Base-by-base conservation (phyloP, 129 eudicot species). In the Pseudognaphalium luteoalbum region DNA sequence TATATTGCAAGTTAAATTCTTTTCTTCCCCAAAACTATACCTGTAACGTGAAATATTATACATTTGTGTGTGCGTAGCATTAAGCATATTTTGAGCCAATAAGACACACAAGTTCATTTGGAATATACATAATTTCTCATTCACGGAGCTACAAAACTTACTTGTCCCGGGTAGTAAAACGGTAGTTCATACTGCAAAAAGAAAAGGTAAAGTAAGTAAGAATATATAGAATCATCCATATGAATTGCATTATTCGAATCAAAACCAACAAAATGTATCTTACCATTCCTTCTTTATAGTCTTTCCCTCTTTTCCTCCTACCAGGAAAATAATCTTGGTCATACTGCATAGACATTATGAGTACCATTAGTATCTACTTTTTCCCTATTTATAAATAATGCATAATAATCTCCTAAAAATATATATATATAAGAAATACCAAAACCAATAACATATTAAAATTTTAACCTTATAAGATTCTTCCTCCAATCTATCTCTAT, bases 261-360 rank as follows among this genome's bases (percentile, higher is more conserved):
- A 19, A 66, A 66, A 73, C 29, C 14, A 15, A 25, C 6, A 70
- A 21, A 59, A 15, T 56, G 41, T n/a, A 59, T 61, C 89, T 74
- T 83, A 91, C 99, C 99, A 95, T 95, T 83, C 91, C 99, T 76
- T 95, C 95, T 79, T 86, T 79, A 76, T 91, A 95, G 73, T 95
- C 99, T 81, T 95, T 91, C 75, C 99, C 99, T 79, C 99, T 78
- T 80, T 95, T 95, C 80, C 99, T 84, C 86, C 99, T 86, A 66
- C 99, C 99, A 22, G 99, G 99, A 78, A 84, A 85, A 83, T 89
- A 89, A 84, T 95, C 99, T 86, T 95, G 97, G 84, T 95, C 99
- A 80, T 87, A 64, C 99, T 95, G 89, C 20, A 85, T 28, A 64
- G 21, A 80, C 56, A 71, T 71, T 17, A 77, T 56, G 30, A 60